Conservation (phyloP, 257 asterid genomes). For the Penstemon davidsonii region DNA sequence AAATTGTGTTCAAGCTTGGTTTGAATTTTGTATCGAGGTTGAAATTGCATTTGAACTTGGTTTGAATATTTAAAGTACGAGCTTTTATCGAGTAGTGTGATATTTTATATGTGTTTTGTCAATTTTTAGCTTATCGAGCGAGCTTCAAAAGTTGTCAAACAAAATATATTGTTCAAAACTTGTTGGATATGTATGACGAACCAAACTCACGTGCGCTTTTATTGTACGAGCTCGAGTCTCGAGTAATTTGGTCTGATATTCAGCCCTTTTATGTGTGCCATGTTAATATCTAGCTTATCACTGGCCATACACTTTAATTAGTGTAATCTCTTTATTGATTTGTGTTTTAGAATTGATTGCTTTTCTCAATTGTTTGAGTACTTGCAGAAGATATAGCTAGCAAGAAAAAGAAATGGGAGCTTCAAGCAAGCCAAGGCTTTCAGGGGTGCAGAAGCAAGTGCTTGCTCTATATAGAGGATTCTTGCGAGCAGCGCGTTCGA, state of each 20-base stretch:
- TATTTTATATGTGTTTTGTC: too few species aligned
- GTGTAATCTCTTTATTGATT: not conserved
- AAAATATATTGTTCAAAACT: too few species aligned
- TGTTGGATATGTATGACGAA: too few species aligned
- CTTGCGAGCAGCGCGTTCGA: slow-evolving; percentile 72
- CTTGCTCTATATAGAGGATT: slow-evolving; percentile 81
- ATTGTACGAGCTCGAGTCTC: too few species aligned
- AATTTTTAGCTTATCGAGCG: too few species aligned
- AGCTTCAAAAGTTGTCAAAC: too few species aligned
- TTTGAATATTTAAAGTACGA: too few species aligned
- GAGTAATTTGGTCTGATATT: not conserved
- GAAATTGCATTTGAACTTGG: too few species aligned
- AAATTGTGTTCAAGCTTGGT: too few species aligned
- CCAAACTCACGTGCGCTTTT: too few species aligned
- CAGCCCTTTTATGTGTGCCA: not conserved
- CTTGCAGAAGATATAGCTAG: not conserved
- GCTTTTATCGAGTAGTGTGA: too few species aligned
- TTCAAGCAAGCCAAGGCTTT: slow-evolving; percentile 60
- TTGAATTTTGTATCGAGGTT: too few species aligned
- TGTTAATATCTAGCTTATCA: slow-evolving; percentile 7
- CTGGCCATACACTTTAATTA: slow-evolving; percentile 1
- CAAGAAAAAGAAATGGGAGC: slow-evolving; percentile 52
- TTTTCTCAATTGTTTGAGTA: not conserved
- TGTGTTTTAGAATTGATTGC: slow-evolving; percentile 7
- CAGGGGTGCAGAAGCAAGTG: slow-evolving; percentile 94